Conservation (phyloP, 2,329 filamentous ascomycete species). For the Fusarium irregulare region DNA sequence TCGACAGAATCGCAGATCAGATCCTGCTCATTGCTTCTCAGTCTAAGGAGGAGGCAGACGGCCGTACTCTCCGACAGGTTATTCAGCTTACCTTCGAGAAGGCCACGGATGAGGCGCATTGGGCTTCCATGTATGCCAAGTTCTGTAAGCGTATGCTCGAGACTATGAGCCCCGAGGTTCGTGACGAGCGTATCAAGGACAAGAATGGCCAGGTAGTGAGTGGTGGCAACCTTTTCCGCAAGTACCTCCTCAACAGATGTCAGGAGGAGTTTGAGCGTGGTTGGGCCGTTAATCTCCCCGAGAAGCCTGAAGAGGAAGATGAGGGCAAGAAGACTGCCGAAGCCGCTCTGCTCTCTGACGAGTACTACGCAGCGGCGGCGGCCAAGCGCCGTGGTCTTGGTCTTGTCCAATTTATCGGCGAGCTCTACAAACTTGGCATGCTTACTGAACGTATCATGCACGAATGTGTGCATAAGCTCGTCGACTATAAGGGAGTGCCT, state of each 20-base stretch:
- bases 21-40: conserved; percentile 93
- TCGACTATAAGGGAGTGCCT: conserved; percentile 92
- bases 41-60: conserved; percentile 94
- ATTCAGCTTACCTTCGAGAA: conserved; percentile 99
- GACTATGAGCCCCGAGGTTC: conserved; percentile 93
- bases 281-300: conserved; percentile 90
- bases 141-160: conserved; percentile 98
- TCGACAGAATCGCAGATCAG: conserved; percentile 93
- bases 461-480: conserved; percentile 95
- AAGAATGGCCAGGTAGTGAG: conserved; percentile 88
- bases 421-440: conserved; percentile 99
- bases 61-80: conserved; percentile 93
- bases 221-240: conserved; percentile 94
- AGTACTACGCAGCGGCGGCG: conserved; percentile 93
- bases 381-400: conserved; percentile 97
- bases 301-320: conserved; percentile 73
- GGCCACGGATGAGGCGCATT: conserved; percentile 97
- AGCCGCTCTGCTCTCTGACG: conserved; percentile 87
- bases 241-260: conserved; percentile 97
- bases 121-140: conserved; percentile 98
- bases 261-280: conserved; percentile 99
- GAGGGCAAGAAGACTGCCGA: conserved; percentile 70
- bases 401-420: conserved; percentile 98
- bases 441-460: conserved; percentile 99
- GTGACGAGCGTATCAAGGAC: conserved; percentile 94